A percentile compares a stretch with the other conserved stretches of the same genome.
Evolutionary conservation across 1,139 yeast genomes (phyloP).

Genomic region (Nadsonia starkeyi-henricii): DNA sequence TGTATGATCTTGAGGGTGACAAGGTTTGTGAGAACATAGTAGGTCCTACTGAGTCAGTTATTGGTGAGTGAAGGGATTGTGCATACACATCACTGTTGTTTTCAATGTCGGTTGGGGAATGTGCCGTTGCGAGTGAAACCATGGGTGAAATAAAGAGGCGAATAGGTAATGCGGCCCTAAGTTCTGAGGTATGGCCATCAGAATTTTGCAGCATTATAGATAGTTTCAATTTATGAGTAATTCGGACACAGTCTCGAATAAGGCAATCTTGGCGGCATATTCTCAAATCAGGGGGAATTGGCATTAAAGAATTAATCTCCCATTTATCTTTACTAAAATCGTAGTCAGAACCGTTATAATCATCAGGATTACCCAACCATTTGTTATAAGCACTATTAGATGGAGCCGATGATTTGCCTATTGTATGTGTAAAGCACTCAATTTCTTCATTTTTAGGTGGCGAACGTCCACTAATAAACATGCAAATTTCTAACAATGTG

Average conservation of each 20-base stretch:
- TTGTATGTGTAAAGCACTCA: slow-evolving; percentile 28
- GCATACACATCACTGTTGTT: slow-evolving; percentile 10
- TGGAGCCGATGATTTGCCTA: slow-evolving; percentile 9
- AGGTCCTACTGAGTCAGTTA: neutral
- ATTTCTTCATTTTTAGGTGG: slow-evolving; percentile 47
- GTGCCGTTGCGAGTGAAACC: slow-evolving; percentile 33
- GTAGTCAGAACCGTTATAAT: neutral
- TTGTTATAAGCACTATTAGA: slow-evolving; percentile 16
- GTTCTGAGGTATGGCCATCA: slow-evolving; percentile 64
- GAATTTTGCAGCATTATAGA: slow-evolving; percentile 53
- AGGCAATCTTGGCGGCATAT: slow-evolving; percentile 79
- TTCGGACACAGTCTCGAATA: slow-evolving; percentile 39
- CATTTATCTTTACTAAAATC: slow-evolving; percentile 45
- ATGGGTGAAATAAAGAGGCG: slow-evolving; percentile 66
- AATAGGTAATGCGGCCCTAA: slow-evolving; percentile 62
- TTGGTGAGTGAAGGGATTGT: too few species aligned
- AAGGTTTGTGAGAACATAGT: slow-evolving; percentile 6
- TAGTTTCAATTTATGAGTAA: slow-evolving; percentile 57
- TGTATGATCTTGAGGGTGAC: slow-evolving; percentile 6
- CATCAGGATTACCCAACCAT: neutral
- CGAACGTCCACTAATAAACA: slow-evolving; percentile 18
- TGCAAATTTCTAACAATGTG: slow-evolving; percentile 42
- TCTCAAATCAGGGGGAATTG: slow-evolving; percentile 57
- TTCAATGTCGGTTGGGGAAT: slow-evolving; percentile 6
- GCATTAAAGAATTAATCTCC: slow-evolving; percentile 51